phyloP scores from a whole-genome alignment of 768 basidiomycete species.

The Pisolithus sp. region DNA sequence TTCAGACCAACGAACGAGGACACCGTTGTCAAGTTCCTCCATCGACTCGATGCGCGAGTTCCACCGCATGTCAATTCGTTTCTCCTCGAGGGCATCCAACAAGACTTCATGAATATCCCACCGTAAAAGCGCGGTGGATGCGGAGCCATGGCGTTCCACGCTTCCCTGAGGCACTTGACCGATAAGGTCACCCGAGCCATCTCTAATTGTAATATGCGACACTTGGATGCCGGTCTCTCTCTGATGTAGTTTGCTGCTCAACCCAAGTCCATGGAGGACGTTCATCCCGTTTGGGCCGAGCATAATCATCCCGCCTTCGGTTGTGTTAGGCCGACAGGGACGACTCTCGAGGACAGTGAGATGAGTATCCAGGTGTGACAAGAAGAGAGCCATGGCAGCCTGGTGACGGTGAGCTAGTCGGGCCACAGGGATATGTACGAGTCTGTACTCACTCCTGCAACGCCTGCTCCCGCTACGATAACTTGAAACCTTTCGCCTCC shows the following conservation, averaged over 20 bases:
- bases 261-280: slow-evolving; percentile 20
- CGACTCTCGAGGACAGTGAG: slow-evolving; percentile 21
- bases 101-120: slow-evolving; percentile 28
- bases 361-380: slow-evolving; percentile 15
- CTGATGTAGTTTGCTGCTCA: slow-evolving; percentile 19
- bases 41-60: slow-evolving; percentile 16
- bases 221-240: slow-evolving; percentile 14
- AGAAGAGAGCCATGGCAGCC: slow-evolving; percentile 20
- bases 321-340: slow-evolving; percentile 8
- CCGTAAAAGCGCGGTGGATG: slow-evolving; percentile 21
- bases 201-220: slow-evolving; percentile 17
- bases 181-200: slow-evolving; percentile 15
- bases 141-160: slow-evolving; percentile 20
- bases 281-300: slow-evolving; percentile 25
- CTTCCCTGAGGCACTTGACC: slow-evolving; percentile 23
- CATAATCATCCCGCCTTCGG: slow-evolving; percentile 23
- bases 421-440: not conserved
- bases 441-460: slow-evolving; percentile 18
- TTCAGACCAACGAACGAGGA: slow-evolving; percentile 23
- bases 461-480: slow-evolving; percentile 23
- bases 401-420: not conserved
- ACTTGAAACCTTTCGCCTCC: slow-evolving; percentile 13
- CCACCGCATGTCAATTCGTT: slow-evolving; percentile 16
- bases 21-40: slow-evolving; percentile 19
- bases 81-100: slow-evolving; percentile 22